Evolutionary conservation across 352 stramenopile genomes (phyloP), one percentile per base, ranked within the genome.

Genomic region (Saprolegnia diclina): DNA sequence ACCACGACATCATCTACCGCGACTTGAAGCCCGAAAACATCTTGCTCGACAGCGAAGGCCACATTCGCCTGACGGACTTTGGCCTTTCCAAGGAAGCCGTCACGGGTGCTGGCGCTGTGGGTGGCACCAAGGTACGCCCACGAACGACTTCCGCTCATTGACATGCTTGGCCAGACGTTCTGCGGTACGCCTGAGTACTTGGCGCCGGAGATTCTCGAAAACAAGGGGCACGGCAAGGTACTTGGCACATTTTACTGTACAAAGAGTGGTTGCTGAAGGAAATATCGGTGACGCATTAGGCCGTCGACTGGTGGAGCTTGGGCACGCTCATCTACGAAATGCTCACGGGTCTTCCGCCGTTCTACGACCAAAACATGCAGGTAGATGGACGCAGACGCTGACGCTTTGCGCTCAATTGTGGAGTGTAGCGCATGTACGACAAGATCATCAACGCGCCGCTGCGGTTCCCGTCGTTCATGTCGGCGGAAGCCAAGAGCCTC

Each of bases 21-120:
- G 95, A 98, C 75, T 81, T 98, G 45, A 98, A 98, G 81, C 95
- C 95, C 1, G 94, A 98, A 74, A 98, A 98, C 79, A 93, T 98
- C 48, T 76, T 97, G 57, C 80, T 98, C 42, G 95, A 98, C 72
- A 77, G 94, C 29, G 90, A 97, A 64, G 94, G 92, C 52, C 94
- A 98, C 81, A 89, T 98, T 63, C 88, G 91, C 52, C 77, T 98
- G 32, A 97, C 95, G 22, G 94, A 98, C 75, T 98, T 98, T 73
- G 94, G 94, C 67, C 84, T 98, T 18, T 94, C 87, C 57, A 98
- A 98, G 78, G 90, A 97, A 69, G 90, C 88, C 10, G 88, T 97
- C 16, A 91, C 83, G 7, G 87, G 90, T 52, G 85, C 87, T 42
- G 88, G 83, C 56, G 79, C 88, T 19, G 76, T 83, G 3, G 87